Conservation (phyloP, 1,284 basidiomycete species). For the Pholiota adiposa region DNA sequence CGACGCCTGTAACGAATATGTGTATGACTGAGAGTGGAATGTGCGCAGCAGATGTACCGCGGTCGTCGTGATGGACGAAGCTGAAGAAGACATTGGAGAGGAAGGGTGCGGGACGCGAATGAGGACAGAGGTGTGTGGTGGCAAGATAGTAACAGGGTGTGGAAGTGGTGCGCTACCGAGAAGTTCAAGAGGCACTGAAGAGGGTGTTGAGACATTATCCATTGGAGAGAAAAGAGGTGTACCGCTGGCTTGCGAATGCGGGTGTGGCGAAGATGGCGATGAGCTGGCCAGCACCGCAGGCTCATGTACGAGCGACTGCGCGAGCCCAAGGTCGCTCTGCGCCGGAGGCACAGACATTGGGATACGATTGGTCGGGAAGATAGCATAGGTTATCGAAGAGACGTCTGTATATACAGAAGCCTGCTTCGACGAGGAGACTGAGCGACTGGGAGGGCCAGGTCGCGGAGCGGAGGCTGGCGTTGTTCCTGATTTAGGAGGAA, state of each 20-base stretch:
- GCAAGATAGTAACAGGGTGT: conserved; percentile 47
- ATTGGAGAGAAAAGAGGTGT: neutral
- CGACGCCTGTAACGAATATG: conserved; percentile 33
- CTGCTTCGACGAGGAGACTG: conserved; percentile 32
- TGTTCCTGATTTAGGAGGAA: conserved; percentile 28
- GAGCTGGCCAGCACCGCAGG: conserved; percentile 13
- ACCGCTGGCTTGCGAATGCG: neutral
- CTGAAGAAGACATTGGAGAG: conserved; percentile 36
- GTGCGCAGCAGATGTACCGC: conserved; percentile 65
- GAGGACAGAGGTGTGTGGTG: conserved; percentile 59
- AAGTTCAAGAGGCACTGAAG: neutral
- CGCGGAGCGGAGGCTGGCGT: conserved; percentile 20
- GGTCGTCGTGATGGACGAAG: conserved; percentile 53
- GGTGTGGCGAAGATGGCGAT: conserved; percentile 5
- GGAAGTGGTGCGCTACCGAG: conserved; percentile 15
- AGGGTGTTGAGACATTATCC: neutral
- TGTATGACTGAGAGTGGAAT: conserved; percentile 36
- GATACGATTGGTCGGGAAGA: conserved; percentile 44
- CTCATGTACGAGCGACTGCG: conserved; percentile 40
- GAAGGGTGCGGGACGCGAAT: conserved; percentile 53
- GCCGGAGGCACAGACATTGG: conserved; percentile 43
- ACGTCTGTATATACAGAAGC: conserved; percentile 47
- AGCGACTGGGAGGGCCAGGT: conserved; percentile 21
- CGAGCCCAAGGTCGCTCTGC: conserved; percentile 36
- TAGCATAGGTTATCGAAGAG: conserved; percentile 55